These are phyloP conservation scores for Verticillium albo-atrum DNA, from an alignment of 2,329 filamentous ascomycete species.

Conservation along the genomic window DNA sequence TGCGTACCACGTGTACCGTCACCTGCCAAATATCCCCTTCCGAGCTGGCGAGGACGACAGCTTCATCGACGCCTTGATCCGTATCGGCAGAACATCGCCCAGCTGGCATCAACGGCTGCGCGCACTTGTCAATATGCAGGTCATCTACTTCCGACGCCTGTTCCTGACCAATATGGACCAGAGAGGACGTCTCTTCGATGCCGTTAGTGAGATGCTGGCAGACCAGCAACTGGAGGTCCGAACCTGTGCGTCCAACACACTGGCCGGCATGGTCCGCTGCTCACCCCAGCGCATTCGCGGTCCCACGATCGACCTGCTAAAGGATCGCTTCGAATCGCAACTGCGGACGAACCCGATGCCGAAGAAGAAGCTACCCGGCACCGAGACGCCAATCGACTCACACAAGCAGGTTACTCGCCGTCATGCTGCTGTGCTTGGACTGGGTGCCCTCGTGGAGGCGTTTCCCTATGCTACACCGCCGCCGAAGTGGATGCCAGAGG, in stretches of 20 bases:
- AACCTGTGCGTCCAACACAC: constrained; percentile 83
- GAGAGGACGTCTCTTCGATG: constrained; percentile 78
- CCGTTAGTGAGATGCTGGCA: constrained; percentile 92
- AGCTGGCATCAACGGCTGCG: constrained; percentile 96
- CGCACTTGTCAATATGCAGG: constrained; percentile 96
- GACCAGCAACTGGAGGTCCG: constrained; percentile 92
- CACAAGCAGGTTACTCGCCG: constrained; percentile 76
- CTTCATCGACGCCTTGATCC: constrained; percentile 82
- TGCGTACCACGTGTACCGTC: constrained; percentile 94
- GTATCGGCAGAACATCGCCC: constrained; percentile 75
- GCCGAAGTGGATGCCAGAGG: constrained; percentile 88
- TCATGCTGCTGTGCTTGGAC: constrained; percentile 86
- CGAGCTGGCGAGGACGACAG: constrained; percentile 76
- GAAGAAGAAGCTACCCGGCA: constrained; percentile 60
- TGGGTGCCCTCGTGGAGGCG: constrained; percentile 88
- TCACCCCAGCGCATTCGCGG: constrained; percentile 78
- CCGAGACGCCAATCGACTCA: constrained; percentile 64
- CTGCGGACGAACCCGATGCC: constrained; percentile 85
- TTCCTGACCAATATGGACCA: constrained; percentile 77
- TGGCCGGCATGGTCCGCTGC: constrained; percentile 97
- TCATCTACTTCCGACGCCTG: constrained; percentile 93
- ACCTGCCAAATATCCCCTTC: constrained; percentile 93
- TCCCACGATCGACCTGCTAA: constrained; percentile 70
- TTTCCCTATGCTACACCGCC: constrained; percentile 96
- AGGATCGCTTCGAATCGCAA: constrained; percentile 71